Conservation (phyloP, 768 basidiomycete genomes). For the Mycena maculata region DNA sequence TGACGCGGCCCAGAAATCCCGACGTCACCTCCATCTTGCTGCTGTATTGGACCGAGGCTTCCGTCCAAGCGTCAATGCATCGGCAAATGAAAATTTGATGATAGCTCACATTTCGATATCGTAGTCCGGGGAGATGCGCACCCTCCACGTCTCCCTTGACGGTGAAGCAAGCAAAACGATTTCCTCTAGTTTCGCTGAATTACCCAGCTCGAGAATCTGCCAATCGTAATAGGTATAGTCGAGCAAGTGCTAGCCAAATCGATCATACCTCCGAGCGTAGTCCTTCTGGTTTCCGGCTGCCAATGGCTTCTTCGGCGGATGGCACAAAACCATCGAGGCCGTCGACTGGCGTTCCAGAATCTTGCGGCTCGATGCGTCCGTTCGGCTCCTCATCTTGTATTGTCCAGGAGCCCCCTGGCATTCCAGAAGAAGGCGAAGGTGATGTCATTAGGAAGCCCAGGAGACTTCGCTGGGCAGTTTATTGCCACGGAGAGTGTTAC, state of each 20-base stretch:
- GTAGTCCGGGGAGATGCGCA: slow-evolving; percentile 23
- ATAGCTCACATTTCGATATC: slow-evolving; percentile 26
- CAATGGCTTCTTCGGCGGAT: neutral
- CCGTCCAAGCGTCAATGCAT: neutral
- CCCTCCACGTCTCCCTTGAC: slow-evolving; percentile 14
- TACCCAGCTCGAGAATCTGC: slow-evolving; percentile 9
- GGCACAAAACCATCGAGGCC: neutral
- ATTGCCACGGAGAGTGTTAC: too few species aligned
- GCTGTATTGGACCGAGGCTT: slow-evolving; percentile 7
- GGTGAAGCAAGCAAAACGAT: slow-evolving; percentile 18
- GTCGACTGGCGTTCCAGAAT: neutral
- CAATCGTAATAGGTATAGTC: neutral
- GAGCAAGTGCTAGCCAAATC: neutral
- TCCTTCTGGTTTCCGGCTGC: neutral
- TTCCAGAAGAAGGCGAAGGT: neutral
- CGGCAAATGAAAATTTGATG: neutral
- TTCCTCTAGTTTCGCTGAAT: slow-evolving; percentile 24
- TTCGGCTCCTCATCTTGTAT: slow-evolving; percentile 1
- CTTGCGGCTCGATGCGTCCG: neutral
- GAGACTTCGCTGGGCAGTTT: neutral
- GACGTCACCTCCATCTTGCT: neutral
- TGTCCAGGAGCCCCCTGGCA: slow-evolving; percentile 27
- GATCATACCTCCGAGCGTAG: slow-evolving; percentile 6
- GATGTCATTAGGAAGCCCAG: neutral
- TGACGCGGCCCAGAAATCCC: neutral